Conservation (phyloP, 2,329 filamentous ascomycete species). For the Botrytis squamosa region DNA sequence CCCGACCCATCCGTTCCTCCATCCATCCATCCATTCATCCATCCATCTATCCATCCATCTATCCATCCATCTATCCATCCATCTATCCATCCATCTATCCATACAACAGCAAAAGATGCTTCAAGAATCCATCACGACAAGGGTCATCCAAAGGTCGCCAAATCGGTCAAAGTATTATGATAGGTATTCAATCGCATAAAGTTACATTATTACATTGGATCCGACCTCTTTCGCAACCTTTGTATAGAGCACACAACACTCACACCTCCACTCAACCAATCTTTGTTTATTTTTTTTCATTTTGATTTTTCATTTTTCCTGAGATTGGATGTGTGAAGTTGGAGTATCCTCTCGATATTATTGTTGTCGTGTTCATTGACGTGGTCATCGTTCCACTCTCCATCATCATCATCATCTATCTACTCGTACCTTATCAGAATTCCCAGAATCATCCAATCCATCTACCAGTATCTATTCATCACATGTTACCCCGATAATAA, state of each 20-base stretch:
- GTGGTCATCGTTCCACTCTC: conserved; percentile 12
- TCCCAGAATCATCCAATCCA: not conserved
- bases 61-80: not conserved
- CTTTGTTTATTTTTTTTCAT: not conserved
- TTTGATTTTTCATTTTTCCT: not conserved
- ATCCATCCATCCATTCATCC: not conserved
- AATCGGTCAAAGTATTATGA: not conserved
- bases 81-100: not conserved
- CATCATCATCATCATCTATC: not conserved
- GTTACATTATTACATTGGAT: not conserved
- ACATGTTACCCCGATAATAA: not conserved
- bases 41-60: not conserved
- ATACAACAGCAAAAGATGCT: not conserved
- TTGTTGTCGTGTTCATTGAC: conserved; percentile 11
- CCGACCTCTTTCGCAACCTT: conserved; percentile 1
- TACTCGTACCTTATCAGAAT: not conserved
- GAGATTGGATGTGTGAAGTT: not conserved
- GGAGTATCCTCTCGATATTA: not conserved
- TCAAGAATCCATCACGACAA: not conserved
- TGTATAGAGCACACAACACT: not conserved
- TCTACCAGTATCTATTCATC: not conserved
- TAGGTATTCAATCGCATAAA: not conserved
- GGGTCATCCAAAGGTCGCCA: not conserved
- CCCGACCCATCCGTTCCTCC: not conserved
- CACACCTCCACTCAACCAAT: not conserved